Conservation (phyloP, 78 protist species). For the Tieghemostelium lacteum region DNA sequence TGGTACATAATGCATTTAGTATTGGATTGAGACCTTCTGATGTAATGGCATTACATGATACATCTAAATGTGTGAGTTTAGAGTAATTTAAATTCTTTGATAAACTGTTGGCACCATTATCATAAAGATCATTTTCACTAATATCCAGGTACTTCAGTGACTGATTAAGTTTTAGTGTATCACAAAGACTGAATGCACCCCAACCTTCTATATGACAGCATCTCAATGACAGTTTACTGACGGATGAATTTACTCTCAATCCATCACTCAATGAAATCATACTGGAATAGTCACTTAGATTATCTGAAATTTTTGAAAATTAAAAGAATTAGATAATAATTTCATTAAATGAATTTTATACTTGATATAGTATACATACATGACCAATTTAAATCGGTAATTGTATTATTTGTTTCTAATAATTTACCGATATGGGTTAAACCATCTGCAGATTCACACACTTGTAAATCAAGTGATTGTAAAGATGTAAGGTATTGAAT, state of each 20-base stretch:
- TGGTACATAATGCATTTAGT: neutral
- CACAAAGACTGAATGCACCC: conserved; percentile 46
- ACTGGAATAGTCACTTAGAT: conserved; percentile 6
- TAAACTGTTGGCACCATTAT: neutral
- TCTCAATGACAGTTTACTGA: neutral
- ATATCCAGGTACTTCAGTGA: conserved; percentile 16
- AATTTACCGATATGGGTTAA: conserved; percentile 6
- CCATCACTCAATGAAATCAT: conserved; percentile 15
- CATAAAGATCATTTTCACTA: conserved; percentile 7
- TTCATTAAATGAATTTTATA: neutral
- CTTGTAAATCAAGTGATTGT: neutral
- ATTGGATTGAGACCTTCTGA: neutral
- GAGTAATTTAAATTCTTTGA: neutral
- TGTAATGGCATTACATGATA: conserved; percentile 18
- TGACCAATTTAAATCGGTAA: conserved; percentile 20
- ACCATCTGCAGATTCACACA: conserved; percentile 18
- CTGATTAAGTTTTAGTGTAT: conserved; percentile 6
- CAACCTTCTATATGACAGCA: conserved; percentile 56
- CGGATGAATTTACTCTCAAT: neutral
- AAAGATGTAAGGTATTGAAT: neutral
- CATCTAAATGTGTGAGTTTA: neutral
- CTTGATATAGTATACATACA: neutral
- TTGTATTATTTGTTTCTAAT: neutral
- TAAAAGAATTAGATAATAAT: neutral
- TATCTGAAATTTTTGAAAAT: conserved; percentile 10